phyloP scores from a whole-genome alignment of 2,329 filamentous ascomycete species.

The Phaeosphaeriaceae sp. region DNA sequence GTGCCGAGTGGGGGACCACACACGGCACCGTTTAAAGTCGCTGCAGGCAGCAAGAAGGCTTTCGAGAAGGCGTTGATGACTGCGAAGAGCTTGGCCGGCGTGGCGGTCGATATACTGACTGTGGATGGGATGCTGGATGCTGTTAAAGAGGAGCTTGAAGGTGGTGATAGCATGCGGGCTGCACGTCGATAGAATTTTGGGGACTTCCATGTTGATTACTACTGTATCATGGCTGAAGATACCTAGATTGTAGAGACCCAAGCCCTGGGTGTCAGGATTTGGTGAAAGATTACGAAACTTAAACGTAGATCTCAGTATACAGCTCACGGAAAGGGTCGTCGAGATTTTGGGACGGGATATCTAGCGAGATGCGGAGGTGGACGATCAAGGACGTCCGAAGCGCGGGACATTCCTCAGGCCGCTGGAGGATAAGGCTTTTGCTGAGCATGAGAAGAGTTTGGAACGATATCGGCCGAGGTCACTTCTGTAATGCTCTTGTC shows the following conservation, averaged over 20 bases:
- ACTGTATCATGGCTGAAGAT: too few relatives aligned
- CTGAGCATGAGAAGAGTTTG: slow-evolving; percentile 12
- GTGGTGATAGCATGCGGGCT: neutral
- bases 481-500: too few relatives aligned
- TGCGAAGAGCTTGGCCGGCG: slow-evolving; percentile 18
- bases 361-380: neutral
- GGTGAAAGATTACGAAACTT: too few relatives aligned
- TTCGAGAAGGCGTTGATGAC: slow-evolving; percentile 22
- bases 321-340: neutral
- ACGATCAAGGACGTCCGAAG: neutral
- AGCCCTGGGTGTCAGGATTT: too few relatives aligned
- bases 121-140: slow-evolving; percentile 16
- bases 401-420: slow-evolving; percentile 10
- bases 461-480: neutral
- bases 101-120: slow-evolving; percentile 17
- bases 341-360: neutral
- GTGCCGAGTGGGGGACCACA: slow-evolving; percentile 18
- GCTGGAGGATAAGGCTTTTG: slow-evolving; percentile 13
- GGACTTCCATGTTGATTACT: neutral
- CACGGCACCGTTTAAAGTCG: slow-evolving; percentile 18
- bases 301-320: too few relatives aligned
- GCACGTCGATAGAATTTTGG: neutral
- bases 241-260: too few relatives aligned
- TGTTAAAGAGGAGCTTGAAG: slow-evolving; percentile 18
- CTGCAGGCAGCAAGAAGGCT: slow-evolving; percentile 13